Conservation (phyloP, 257 asterid genomes). For the Capsicum rhomboideum region DNA sequence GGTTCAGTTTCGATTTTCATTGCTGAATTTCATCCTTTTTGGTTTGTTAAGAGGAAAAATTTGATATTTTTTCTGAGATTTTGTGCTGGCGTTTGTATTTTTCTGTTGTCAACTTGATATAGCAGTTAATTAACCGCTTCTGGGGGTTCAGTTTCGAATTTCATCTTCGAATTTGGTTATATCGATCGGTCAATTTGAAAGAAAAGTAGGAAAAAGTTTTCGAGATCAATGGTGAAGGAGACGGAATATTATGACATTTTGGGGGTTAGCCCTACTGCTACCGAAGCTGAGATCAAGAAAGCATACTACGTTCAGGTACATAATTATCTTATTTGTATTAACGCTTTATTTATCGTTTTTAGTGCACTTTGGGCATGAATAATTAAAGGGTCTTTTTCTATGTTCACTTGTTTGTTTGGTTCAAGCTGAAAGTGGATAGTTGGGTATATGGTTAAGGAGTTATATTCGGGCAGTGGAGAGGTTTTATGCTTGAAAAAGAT, state of each 20-base stretch:
- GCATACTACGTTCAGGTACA: slow-evolving; percentile 67
- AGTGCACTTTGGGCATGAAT: not conserved
- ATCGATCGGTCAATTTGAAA: not conserved
- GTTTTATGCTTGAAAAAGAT: not conserved
- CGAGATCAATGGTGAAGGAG: slow-evolving; percentile 58
- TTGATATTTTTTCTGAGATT: not conserved
- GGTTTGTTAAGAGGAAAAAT: not conserved
- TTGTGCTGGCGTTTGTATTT: not conserved
- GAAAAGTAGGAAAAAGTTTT: not conserved
- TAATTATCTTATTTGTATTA: not conserved
- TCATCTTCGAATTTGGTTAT: not conserved
- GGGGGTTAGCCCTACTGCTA: slow-evolving; percentile 68
- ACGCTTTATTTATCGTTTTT: not conserved
- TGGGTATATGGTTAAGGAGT: not conserved
- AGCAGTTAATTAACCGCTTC: not conserved
- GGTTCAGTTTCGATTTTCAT: too few relatives aligned
- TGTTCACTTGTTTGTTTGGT: not conserved
- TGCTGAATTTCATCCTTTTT: too few relatives aligned
- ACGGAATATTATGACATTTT: slow-evolving; percentile 66
- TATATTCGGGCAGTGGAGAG: not conserved
- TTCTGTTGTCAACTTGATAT: too few relatives aligned
- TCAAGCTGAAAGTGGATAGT: not conserved
- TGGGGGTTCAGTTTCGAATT: not conserved
- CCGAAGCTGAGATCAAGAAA: slow-evolving; percentile 60
- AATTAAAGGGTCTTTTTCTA: not conserved